These are phyloP conservation scores for Plasmodium knowlesi DNA, from an alignment of 169 alveolate species.

Conservation along the genomic window DNA sequence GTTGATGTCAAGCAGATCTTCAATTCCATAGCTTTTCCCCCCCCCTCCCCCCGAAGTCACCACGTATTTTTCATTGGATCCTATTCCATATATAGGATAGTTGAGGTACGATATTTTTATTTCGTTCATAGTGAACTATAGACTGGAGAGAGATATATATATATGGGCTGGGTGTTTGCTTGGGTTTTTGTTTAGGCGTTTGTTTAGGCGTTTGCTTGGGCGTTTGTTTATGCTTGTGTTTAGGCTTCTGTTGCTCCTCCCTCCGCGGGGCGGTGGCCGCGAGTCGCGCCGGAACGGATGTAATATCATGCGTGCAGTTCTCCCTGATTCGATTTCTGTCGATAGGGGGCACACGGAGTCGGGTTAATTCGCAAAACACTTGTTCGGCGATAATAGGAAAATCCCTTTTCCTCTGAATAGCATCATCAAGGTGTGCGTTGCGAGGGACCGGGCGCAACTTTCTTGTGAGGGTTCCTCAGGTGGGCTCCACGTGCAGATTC, in stretches of 20 bases:
- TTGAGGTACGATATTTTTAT: conserved; percentile 59
- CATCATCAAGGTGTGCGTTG: background rate
- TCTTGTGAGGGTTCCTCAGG: background rate
- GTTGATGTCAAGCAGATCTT: conserved; percentile 78
- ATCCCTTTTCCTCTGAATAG: background rate
- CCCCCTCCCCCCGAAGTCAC: conserved; percentile 90
- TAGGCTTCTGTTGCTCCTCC: background rate
- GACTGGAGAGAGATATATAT: background rate
- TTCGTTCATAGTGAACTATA: conserved; percentile 30
- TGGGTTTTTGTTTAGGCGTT: background rate
- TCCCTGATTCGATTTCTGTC: background rate
- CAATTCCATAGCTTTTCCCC: conserved; percentile 84
- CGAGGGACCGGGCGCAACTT: background rate
- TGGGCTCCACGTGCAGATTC: background rate
- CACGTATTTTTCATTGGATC: conserved; percentile 79
- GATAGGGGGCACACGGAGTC: background rate
- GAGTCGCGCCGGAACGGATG: background rate
- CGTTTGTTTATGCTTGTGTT: too few relatives aligned
- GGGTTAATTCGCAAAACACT: background rate
- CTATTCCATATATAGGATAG: conserved; percentile 77
- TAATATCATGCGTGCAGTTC: background rate
- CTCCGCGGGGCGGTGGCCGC: background rate
- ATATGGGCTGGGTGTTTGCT: too few relatives aligned
- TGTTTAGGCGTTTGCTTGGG: background rate
- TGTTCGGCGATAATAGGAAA: background rate